phyloP scores from a whole-genome alignment of 2,329 filamentous ascomycete genomes.

The Nemania abortiva region DNA sequence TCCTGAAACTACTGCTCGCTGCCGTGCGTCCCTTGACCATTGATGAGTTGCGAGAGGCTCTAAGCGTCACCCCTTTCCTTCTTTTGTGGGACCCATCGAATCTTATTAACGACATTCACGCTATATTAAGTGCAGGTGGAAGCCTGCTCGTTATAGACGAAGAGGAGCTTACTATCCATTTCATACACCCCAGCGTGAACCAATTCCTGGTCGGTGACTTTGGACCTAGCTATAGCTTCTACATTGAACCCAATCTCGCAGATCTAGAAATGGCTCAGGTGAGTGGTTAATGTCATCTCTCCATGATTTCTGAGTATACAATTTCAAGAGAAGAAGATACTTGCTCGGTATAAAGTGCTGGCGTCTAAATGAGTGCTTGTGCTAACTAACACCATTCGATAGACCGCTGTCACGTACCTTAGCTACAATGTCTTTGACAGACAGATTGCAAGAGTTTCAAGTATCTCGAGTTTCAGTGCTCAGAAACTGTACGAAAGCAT shows the following conservation, averaged over 20 bases:
- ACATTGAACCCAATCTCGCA: constrained; percentile 7
- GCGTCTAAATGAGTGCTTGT: neutral
- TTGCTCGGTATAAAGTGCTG: neutral
- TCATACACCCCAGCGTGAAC: constrained; percentile 30
- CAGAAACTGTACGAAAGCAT: neutral
- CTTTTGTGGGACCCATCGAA: constrained; percentile 15
- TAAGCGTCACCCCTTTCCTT: constrained; percentile 10
- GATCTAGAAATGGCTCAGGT: constrained; percentile 17
- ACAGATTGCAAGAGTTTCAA: neutral
- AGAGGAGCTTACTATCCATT: constrained; percentile 25
- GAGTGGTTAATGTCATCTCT: neutral
- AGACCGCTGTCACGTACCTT: constrained; percentile 6
- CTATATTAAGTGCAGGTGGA: constrained; percentile 16
- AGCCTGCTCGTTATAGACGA: constrained; percentile 29
- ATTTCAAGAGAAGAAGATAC: neutral
- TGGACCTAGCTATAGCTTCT: neutral
- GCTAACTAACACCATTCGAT: neutral
- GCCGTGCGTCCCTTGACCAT: neutral
- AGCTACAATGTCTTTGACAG: constrained; percentile 10
- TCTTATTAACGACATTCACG: constrained; percentile 26
- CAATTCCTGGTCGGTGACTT: constrained; percentile 23
- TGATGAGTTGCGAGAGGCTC: constrained; percentile 15
- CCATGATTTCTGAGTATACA: neutral
- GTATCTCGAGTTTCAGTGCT: neutral
- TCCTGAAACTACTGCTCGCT: constrained; percentile 3